Base-by-base conservation (phyloP, 176 grass and related monocot genomes). In the Saccharum officinarum region DNA sequence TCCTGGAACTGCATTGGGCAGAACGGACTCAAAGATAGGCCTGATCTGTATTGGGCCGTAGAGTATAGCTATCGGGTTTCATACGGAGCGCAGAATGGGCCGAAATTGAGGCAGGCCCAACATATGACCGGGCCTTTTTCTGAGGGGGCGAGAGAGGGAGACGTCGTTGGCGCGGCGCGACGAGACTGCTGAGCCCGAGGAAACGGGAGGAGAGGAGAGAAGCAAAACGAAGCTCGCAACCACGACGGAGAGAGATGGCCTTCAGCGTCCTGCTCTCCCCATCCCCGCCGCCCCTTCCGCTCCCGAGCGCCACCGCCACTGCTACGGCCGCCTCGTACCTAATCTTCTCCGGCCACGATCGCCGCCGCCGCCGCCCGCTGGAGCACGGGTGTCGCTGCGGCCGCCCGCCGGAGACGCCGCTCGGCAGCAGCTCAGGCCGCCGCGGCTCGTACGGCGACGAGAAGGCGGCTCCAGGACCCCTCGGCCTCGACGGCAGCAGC, bases 221-320 rank as follows among this genome's bases (percentile, higher is more conserved):
- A 78, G 84, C 54, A 36, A 75, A 65, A 76, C 34, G 10, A 10
- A 73, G 84, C 74, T 69, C 47, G 70, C 77, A 42, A 62, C 7
- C 69, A 16, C 79, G 45, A 37, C 66, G 84, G 60, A 28, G 23
- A 26, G 75, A 49, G 75, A 83, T 90, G 84, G 75, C 47, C 60
- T 84, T 80, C 31, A n/a, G 39, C 77, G 80, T 87, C 55, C 81
- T 85, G 31, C n/a, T n/a, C 85, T 87, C 88, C 49, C 76, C 86
- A 59, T 64, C 88, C 47, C 76, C 84, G 68, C 76, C 41, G 67
- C 3, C 59, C 46, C 40, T 67, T 8, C n/a, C 80, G 14, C 50
- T 59, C 26, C 66, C 74, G 54, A 82, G 73, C 63, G 42, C 80
- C 28, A 44, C 45, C 13, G 7, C 69, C 41, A 72, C 59, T 16